Percentiles rank a stretch among this genome's conserved stretches.
Conservation (phyloP, 1,139 yeast genomes). For the Sugiyamaella xylanicola region DNA sequence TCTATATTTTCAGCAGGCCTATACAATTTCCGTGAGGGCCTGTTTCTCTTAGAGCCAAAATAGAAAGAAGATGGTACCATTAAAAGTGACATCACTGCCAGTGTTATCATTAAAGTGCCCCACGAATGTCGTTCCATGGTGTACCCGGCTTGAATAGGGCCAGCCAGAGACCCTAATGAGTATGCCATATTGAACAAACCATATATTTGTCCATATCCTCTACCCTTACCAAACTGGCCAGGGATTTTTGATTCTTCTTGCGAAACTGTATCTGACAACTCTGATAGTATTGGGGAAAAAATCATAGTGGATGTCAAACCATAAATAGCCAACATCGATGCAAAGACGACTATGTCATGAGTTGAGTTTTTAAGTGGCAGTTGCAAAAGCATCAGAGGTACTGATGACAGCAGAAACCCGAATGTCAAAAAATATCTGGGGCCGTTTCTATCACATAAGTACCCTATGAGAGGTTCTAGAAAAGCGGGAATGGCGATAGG, state of each 20-base stretch:
- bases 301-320: constrained; percentile 36
- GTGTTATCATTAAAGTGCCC: constrained; percentile 22
- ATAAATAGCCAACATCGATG: constrained; percentile 36
- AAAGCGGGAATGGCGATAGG: constrained; percentile 41
- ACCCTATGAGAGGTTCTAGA: constrained; percentile 41
- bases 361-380: constrained; percentile 36
- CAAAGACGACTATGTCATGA: constrained; percentile 37
- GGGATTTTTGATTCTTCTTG: constrained; percentile 37
- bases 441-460: constrained; percentile 38
- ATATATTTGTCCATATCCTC: constrained; percentile 43
- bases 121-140: constrained; percentile 36
- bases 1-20: background rate
- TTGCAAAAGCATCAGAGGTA: constrained; percentile 38
- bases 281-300: constrained; percentile 40
- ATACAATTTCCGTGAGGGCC: background rate
- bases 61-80: constrained; percentile 11
- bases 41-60: background rate
- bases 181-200: constrained; percentile 43
- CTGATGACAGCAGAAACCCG: constrained; percentile 36
- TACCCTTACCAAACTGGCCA: constrained; percentile 41
- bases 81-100: constrained; percentile 4
- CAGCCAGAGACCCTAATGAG: constrained; percentile 41
- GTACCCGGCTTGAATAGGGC: constrained; percentile 43
- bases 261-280: constrained; percentile 36
- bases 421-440: constrained; percentile 36